Evolutionary conservation across 345 rosid genomes (phyloP), one percentile per base, ranked within the genome.

Genomic region (Ricinus communis): DNA sequence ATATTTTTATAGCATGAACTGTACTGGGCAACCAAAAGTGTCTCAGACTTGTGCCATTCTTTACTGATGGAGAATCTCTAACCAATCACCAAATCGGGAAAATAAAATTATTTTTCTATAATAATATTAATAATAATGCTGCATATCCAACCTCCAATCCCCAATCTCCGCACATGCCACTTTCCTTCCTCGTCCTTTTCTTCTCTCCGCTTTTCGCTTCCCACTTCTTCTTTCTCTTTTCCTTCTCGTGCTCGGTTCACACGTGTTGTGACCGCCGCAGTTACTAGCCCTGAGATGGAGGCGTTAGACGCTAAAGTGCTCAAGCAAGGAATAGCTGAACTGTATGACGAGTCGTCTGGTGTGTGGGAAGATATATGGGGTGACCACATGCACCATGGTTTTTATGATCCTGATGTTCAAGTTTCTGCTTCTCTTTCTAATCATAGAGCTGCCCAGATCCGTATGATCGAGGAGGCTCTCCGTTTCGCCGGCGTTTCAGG

Each of bases 371-470:
- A 85, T 59, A 77, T 94, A 3, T 94, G 98, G 98, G 98, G 98
- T 40, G 94, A 91, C 71, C 98, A 94, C 63, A 88, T 94, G 97
- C 98, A 94, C 77, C 98, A 94, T 61, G 98, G 98, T 25, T 94
- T 84, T 71, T 94, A 94, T 76, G 88, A 88, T 4, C 77, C 85
- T 2, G 71, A 68, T 27, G 72, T 79, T 21, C 56, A 71, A 21
- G 84, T 71, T 72, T 78, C 87, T 22, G 78, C 77, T 43, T 71
- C 83, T 2, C 74, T 69, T 27, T 71, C 90, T 15, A 84, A 77
- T 68, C 97, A 94, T 59, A 83, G 85, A 9, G 81, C 81, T 22
- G 96, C 97, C 58, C 98, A 91, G 87, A 83, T 85, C 73, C 95
- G 95, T 7, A 86, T 91, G 97, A 87, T 94, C n/a, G 90, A 90